Conservation (phyloP, 306 rosid genomes). For the Canavalia gladiata region DNA sequence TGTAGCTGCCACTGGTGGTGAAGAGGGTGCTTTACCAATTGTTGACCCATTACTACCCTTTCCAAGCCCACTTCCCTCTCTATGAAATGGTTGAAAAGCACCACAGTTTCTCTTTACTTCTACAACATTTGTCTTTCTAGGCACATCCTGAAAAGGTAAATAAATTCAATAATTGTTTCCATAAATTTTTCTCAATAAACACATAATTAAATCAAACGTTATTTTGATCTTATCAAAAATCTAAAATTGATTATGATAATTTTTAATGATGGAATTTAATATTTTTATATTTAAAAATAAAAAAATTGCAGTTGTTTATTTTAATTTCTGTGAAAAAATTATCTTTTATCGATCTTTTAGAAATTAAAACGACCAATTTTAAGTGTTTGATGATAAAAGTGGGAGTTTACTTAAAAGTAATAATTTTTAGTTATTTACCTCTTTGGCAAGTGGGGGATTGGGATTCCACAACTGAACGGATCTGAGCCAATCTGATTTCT, state of each 20-base stretch:
- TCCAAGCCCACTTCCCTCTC: conserved; percentile 56
- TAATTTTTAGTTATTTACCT: conserved; percentile 52
- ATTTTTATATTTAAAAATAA: too few relatives aligned
- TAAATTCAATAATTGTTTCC: conserved; percentile 3
- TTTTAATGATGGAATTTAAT: too few relatives aligned
- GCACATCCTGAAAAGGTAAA: conserved; percentile 57
- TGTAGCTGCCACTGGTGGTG: conserved; percentile 58
- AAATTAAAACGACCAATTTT: too few relatives aligned
- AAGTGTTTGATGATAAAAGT: too few relatives aligned
- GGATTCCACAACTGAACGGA: conserved; percentile 92
- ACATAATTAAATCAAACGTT: not conserved
- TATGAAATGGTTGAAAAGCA: conserved; percentile 88
- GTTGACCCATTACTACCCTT: conserved; percentile 50
- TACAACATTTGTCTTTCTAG: conserved; percentile 67
- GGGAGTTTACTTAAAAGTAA: not conserved
- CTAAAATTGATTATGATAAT: too few relatives aligned
- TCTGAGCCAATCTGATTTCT: conserved; percentile 88
- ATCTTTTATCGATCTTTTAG: too few relatives aligned
- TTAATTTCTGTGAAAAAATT: too few relatives aligned
- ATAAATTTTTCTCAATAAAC: not conserved
- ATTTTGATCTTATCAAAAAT: too few relatives aligned
- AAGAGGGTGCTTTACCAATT: conserved; percentile 46
- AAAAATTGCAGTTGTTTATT: too few relatives aligned
- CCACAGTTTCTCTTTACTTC: conserved; percentile 83
- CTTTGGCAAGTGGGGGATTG: conserved; percentile 58